These are phyloP conservation scores for Gryganskiella cystojenkinii DNA, from an alignment of 192 early-diverging fungal species.

Conservation along the genomic window DNA sequence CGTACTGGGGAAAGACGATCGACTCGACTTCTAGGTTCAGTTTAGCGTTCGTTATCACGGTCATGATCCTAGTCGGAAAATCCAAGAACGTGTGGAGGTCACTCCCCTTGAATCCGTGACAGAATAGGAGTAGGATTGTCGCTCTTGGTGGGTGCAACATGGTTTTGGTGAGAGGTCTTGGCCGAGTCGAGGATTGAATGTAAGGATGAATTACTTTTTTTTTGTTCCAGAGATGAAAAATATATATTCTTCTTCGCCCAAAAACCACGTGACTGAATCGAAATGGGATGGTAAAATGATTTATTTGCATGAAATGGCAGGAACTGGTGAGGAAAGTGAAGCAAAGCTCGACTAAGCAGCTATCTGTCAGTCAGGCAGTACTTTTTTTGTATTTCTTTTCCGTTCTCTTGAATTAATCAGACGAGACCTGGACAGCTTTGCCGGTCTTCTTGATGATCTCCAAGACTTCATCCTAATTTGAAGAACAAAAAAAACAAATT, in stretches of 20 bases:
- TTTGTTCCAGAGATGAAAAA: too few species aligned
- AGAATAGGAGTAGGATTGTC: conserved; percentile 63
- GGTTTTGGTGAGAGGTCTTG: not conserved
- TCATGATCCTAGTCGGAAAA: conserved; percentile 62
- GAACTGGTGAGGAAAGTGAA: not conserved
- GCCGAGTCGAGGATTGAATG: not conserved
- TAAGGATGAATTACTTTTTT: too few species aligned
- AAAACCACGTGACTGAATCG: too few species aligned
- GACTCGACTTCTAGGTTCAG: conserved; percentile 54
- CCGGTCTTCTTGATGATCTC: conserved; percentile 48
- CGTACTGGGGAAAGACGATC: conserved; percentile 65
- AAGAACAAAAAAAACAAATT: conserved; percentile 2
- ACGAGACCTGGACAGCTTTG: conserved; percentile 45
- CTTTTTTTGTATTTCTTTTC: not conserved
- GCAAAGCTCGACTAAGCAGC: not conserved
- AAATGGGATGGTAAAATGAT: too few species aligned
- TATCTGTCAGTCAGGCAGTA: conserved; percentile 4
- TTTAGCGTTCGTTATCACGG: conserved; percentile 54
- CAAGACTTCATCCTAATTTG: conserved; percentile 32
- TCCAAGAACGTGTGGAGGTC: conserved; percentile 58
- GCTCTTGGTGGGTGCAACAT: conserved; percentile 37
- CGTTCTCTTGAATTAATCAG: not conserved
- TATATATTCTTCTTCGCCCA: too few species aligned
- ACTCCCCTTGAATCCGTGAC: conserved; percentile 69
- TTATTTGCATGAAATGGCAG: too few species aligned